Evolutionary conservation across 345 rosid genomes (phyloP), one percentile per base, ranked within the genome.

Genomic region (Brassica incana): DNA sequence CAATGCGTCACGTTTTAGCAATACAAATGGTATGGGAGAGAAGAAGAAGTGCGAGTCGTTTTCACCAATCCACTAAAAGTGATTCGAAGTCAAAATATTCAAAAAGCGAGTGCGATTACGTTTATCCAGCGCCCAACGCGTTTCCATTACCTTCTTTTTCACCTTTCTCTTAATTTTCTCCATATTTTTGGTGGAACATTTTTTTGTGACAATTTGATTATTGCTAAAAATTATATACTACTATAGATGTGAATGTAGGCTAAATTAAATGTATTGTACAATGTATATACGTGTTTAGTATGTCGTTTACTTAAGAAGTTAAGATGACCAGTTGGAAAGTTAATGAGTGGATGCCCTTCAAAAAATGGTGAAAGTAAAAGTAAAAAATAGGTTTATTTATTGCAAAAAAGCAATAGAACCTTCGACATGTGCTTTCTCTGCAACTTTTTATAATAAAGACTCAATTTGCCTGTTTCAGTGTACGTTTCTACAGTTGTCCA

Each of bases 31-130:
- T 20, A 48, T 68, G 73, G 83, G 75, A 70, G 63, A 40, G 56
- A 65, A 65, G 83, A 75, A 80, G 83, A 75, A 80, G 80, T 80
- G 83, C 69, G 72, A 40, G 80, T 75, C 76, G 77, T 80, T 70
- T 40, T 70, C 83, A 80, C 12, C 62, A 65, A 33, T 33, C 62
- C 83, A 45, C 11, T 69, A 27, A 65, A 79, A 52, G 45, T 52
- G 78, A 60, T 52, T 50, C 52, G 5, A 52, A 63, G 78, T 75
- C 78, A 80, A 74, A 80, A 52, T 63, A 75, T 80, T 69, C 72
- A 18, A 79, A 73, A 79, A 79, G 78, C 15, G 76, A 63, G 50
- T 69, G 72, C 72, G 79, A 69, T 58, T 45, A 23, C 65, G 74
- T 74, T 79, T 74, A 45, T 23, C 78, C 69, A 74, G 68, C 60